Conservation (phyloP, 2,329 filamentous ascomycete genomes). For the Fusarium nanum region DNA sequence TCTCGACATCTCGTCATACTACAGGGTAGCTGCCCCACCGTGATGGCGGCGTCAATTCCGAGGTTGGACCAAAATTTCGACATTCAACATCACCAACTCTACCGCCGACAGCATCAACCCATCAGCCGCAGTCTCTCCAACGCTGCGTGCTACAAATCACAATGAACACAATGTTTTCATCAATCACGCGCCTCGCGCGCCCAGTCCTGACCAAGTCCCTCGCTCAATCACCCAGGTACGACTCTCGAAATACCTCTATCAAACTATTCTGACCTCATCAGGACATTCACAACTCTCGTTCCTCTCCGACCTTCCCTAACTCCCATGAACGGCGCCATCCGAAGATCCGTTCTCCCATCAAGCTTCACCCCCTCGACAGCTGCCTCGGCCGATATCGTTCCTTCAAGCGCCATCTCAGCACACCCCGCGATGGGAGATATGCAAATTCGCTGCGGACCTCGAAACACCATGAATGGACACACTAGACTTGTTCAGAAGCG, state of each 20-base stretch:
- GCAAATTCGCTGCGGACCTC: conserved; percentile 69
- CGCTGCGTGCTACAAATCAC: conserved; percentile 11
- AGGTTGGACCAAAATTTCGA: conserved; percentile 46
- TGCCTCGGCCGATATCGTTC: conserved; percentile 58
- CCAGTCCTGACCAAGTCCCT: conserved; percentile 45
- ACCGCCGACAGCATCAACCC: conserved; percentile 23
- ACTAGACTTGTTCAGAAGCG: conserved; percentile 70
- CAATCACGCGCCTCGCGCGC: conserved; percentile 49
- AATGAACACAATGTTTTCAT: conserved; percentile 47
- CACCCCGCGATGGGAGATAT: conserved; percentile 63
- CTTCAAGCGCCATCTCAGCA: conserved; percentile 59
- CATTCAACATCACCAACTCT: conserved; percentile 37
- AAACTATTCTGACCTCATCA: conserved; percentile 40
- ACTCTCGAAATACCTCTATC: neutral
- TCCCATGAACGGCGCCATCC: conserved; percentile 49
- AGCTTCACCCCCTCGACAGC: conserved; percentile 48
- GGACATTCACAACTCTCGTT: conserved; percentile 62
- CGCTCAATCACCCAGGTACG: conserved; percentile 44
- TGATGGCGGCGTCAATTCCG: conserved; percentile 34
- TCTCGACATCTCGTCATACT: neutral
- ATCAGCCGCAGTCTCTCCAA: conserved; percentile 26
- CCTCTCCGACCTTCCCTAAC: conserved; percentile 61
- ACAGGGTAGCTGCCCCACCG: conserved; percentile 38
- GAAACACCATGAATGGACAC: conserved; percentile 66
- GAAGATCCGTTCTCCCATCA: conserved; percentile 46